Evolutionary conservation across 2,329 filamentous ascomycete genomes (phyloP), one percentile per base, ranked within the genome.

Genomic region (Xylaria sp.): DNA sequence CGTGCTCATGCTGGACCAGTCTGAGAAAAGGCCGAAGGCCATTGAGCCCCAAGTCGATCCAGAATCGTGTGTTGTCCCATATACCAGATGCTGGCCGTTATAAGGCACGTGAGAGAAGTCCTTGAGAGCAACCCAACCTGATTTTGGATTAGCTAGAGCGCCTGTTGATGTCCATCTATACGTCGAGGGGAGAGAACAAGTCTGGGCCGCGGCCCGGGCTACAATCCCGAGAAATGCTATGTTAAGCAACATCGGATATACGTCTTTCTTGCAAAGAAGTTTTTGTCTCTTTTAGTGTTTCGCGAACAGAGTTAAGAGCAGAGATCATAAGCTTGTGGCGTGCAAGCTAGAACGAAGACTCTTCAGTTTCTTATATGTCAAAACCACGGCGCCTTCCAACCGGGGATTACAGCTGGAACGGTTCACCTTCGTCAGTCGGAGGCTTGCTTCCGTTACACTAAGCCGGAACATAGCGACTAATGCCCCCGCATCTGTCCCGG

Each of bases 71-170:
- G 76, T 82, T 0, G 87, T 85, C 1, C 81, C 88, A 74, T 91
- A 91, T 2, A 91, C 88, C 7, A 91, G 83, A 70, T 90, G 82
- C 77, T 89, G 76, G 63, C 84, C 86, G 41, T 91, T 87, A 81
- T 88, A 88, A 1, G 80, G 76, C 23, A 84, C 84, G 63, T 77
- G 75, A 28, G 86, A 89, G 79, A 91, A 91, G 79, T 91, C 89
- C 75, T 91, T 91, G 73, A 91, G 82, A 3, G 87, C 81, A 2
- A 79, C 81, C 86, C 85, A 88, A 20, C 87, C 87, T 0, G 80
- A 80, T 73, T 84, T 84, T 0, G 88, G 88, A 4, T 80, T 74
- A 1, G 87, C 86, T 8, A 91, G 81, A 2, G 82, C 70, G 1
- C 78, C 82, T 6, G 83, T 85, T 12, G 86, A 87, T 41, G 83